These are phyloP conservation scores for Detonula confervacea DNA, from an alignment of 352 stramenopile genomes.

Conservation along the genomic window DNA sequence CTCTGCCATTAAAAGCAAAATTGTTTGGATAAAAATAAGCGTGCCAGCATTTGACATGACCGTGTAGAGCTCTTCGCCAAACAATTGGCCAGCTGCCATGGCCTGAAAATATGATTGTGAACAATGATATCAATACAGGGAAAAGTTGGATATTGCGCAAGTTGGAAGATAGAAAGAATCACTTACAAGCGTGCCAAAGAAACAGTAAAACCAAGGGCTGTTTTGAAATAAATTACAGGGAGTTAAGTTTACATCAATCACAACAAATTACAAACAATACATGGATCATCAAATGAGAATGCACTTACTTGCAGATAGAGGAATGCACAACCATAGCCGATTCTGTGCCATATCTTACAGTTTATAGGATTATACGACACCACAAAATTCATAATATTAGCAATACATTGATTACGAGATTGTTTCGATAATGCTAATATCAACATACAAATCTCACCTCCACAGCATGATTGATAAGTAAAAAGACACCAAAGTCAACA, in stretches of 20 bases:
- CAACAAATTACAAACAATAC: not conserved
- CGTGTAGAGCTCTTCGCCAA: slow-evolving; percentile 45
- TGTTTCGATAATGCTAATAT: not conserved
- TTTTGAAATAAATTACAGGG: slow-evolving; percentile 6
- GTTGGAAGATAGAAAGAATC: not conserved
- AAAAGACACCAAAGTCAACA: slow-evolving; percentile 58
- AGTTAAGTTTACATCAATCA: not conserved
- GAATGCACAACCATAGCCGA: slow-evolving; percentile 67
- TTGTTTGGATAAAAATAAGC: slow-evolving; percentile 57
- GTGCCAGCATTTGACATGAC: slow-evolving; percentile 59
- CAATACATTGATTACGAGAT: no score
- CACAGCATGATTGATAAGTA: slow-evolving; percentile 75
- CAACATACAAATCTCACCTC: slow-evolving; percentile 38
- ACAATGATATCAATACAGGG: not conserved
- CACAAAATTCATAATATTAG: not conserved
- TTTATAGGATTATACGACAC: not conserved
- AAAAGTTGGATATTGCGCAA: not conserved
- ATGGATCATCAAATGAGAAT: no score
- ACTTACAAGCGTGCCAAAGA: slow-evolving; percentile 52
- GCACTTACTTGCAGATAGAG: slow-evolving; percentile 53
- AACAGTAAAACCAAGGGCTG: slow-evolving; percentile 59
- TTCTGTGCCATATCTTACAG: slow-evolving; percentile 54
- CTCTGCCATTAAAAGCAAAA: slow-evolving; percentile 60
- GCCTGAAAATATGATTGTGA: slow-evolving; percentile 12
- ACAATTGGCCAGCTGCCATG: slow-evolving; percentile 55